Evolutionary conservation across 1,284 basidiomycete genomes (phyloP), one percentile per base, ranked within the genome.

Genomic region (Leccinum griseonigrum): DNA sequence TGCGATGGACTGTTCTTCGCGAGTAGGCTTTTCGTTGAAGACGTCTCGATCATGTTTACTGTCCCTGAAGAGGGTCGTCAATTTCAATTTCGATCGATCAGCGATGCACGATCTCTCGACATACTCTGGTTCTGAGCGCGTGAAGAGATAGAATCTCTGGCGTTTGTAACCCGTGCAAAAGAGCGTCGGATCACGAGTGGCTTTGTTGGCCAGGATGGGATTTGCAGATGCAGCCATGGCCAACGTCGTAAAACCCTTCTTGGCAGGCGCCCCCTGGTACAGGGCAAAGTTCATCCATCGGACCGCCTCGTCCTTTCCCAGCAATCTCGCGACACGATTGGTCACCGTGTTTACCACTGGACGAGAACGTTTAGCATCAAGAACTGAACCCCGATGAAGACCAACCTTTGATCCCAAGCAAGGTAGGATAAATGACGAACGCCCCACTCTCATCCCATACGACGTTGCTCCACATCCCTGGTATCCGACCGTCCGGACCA

Each of bases 391-490:
- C 22, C 3, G 46, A 58, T 4, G 9, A 54, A 51, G 26, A 52
- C 11, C 70, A 64, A 95, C 96, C 90, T 83, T 99, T 99, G 72
- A 99, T 91, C 2, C 97, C 97, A 34, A 98, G 81, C 69, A 99
- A 78, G 1, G 95, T 95, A 5, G 94, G 93, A 73, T 98, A 99
- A 32, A 98, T 77, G 50, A 99, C 79, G 72, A 98, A 97, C 29
- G 94, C 89, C 3, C 97, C 95, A 66, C 91, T 96, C 77, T 99
- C 97, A 74, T 99, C 97, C 93, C 96, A 99, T 13, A 97, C 84
- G 0, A 89, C 94, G 71, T 94, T 95, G 43, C 87, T 92, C 79
- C 91, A 94, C 65, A 84, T 79, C 6, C 84, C 90, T 58, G 84
- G 89, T 68, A 85, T 78, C 48, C 78, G 80, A 26, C 88, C 88